phyloP scores from a whole-genome alignment of 306 rosid species.

The Senna tora region DNA sequence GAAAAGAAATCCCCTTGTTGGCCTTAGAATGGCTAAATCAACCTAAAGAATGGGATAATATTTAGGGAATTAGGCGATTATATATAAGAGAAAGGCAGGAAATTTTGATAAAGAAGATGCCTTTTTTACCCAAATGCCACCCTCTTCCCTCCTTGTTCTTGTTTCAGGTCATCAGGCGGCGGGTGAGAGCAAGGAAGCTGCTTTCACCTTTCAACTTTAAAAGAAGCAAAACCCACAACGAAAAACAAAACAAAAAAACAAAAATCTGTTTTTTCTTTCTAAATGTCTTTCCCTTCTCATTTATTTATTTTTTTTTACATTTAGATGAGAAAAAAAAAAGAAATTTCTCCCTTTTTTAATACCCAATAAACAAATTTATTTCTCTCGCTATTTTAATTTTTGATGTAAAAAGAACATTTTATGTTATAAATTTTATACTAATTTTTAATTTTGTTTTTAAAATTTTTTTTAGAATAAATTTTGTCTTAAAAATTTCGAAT shows the following conservation, averaged over 20 bases:
- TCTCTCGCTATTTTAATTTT: not conserved
- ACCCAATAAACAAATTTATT: not conserved
- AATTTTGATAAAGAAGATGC: conserved; percentile 30
- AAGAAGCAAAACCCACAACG: conserved; percentile 50
- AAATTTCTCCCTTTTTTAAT: not conserved
- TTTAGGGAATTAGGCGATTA: not conserved
- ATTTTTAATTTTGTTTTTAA: too few relatives aligned
- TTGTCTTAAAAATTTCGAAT: too few relatives aligned
- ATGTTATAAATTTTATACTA: too few relatives aligned
- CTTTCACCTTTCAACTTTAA: conserved; percentile 48
- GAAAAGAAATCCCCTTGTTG: conserved; percentile 30
- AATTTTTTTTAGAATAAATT: too few relatives aligned
- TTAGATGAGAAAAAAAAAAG: not conserved
- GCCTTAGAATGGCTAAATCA: conserved; percentile 38
- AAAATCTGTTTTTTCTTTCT: not conserved
- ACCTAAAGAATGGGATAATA: conserved; percentile 32
- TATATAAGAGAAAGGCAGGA: not conserved
- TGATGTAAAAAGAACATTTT: too few relatives aligned
- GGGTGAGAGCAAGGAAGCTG: conserved; percentile 41
- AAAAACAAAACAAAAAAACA: too few relatives aligned
- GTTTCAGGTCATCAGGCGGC: conserved; percentile 54
- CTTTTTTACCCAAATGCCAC: conserved; percentile 33
- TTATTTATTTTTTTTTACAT: not conserved
- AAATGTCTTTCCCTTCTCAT: not conserved
- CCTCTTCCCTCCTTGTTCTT: conserved; percentile 29